phyloP scores from a whole-genome alignment of 164 flowering plant species.

The Berberis vulgaris region DNA sequence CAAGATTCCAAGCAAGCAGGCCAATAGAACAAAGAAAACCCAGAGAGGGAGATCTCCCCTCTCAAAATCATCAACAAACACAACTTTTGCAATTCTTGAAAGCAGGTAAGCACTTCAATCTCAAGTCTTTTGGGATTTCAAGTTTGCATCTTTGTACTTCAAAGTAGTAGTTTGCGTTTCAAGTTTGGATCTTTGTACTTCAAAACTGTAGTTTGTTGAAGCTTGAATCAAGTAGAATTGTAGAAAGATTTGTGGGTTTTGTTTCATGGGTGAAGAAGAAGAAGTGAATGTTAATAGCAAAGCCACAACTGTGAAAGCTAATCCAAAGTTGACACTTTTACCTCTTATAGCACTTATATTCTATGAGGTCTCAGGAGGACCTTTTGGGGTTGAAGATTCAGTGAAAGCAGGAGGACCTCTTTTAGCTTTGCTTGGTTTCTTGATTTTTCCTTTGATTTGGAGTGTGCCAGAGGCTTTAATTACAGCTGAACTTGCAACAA shows the following conservation, averaged over 20 bases:
- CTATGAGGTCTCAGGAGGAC: conserved; percentile 94
- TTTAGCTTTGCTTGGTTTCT: conserved; percentile 67
- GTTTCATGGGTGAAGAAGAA: conserved; percentile 41
- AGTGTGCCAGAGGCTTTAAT: conserved; percentile 86
- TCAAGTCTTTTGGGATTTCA: too few species aligned
- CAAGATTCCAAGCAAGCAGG: too few species aligned
- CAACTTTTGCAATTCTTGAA: too few species aligned
- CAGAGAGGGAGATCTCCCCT: too few species aligned
- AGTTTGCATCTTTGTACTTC: too few species aligned
- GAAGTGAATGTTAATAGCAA: conserved; percentile 13
- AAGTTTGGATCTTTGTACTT: too few species aligned
- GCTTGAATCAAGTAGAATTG: too few species aligned
- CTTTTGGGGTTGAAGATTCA: conserved; percentile 88
- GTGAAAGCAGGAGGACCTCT: conserved; percentile 80
- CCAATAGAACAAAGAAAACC: too few species aligned
- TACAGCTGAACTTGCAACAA: conserved; percentile 83
- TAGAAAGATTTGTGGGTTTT: neutral
- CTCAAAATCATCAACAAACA: too few species aligned
- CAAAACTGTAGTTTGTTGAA: too few species aligned
- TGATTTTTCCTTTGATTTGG: conserved; percentile 77
- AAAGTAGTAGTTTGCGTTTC: too few species aligned
- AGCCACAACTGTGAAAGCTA: conserved; percentile 17
- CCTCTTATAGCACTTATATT: conserved; percentile 80
- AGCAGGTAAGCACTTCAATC: too few species aligned
- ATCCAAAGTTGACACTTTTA: conserved; percentile 49